Base-by-base conservation (phyloP, 192 early-diverging fungal genomes). In the Coemansia sp. region DNA sequence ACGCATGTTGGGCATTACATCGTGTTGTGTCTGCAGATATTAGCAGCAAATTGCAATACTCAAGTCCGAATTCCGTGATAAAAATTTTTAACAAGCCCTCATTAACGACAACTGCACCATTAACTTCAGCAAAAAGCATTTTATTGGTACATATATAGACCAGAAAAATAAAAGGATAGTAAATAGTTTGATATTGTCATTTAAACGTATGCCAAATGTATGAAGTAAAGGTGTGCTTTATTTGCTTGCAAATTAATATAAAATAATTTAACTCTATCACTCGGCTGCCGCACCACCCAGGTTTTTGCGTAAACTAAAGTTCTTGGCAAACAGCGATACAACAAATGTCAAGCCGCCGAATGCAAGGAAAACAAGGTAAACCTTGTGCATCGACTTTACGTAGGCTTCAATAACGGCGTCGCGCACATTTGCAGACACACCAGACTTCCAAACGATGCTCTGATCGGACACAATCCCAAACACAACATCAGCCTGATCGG, bases 291-390 rank as follows among this genome's bases (percentile, higher is more conserved):
- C 28, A 10, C 16, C 73, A 23, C 58, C 62, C 33, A 69, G 60
- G 1, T 40, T 52, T 42, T 58, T 76, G 54, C 73, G 61, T 59
- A 80, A 33, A 12, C 71, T 56, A 16, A 74, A 12, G 62, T 80
- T 71, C 53, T 81, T 80, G 33, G 81, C 61, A 43, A 83, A 82
- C 53, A 88, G 55, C 25, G 77, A 64, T n/a, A 74, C 22, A 40
- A 88, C 28, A 35, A 85, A 73, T 0, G 80, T 64, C 10, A 68
- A 16, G 6, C 76, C 76, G n/a, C 71, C 69, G 30, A 88, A 74
- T 0, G 85, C 81, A 11, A 83, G 64, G 31, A 83, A 65, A 30
- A 77, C 67, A n/a, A 72, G 57, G 56, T 77, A 86, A 5, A 83
- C 73, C 18, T 28, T 71, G 35, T 81, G 81, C 48, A 88, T 61